These are phyloP conservation scores for Cyberlindnera meyerae DNA, from an alignment of 805 yeast species.

Conservation along the genomic window DNA sequence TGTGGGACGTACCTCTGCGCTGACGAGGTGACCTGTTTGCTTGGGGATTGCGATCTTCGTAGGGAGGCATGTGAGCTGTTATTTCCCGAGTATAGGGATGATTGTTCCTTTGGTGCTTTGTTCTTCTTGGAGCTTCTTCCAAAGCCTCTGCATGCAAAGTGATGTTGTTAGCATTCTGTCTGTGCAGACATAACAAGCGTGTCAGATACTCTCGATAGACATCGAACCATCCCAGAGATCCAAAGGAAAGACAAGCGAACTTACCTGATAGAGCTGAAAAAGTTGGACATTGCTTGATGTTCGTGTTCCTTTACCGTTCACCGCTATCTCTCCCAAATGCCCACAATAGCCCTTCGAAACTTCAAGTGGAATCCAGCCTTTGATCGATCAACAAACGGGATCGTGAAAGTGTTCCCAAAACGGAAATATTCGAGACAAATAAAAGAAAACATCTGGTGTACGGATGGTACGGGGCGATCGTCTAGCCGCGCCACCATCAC, in stretches of 20 bases:
- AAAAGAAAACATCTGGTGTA: too few relatives aligned
- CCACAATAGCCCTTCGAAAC: too few relatives aligned
- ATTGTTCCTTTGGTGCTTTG: conserved; percentile 30
- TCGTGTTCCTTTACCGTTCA: too few relatives aligned
- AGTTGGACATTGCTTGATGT: conserved; percentile 8
- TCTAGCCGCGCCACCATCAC: too few relatives aligned
- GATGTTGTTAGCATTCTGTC: not conserved
- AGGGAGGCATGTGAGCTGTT: conserved; percentile 45
- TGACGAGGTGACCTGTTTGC: conserved; percentile 20
- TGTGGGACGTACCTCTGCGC: conserved; percentile 25
- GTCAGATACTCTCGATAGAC: too few relatives aligned
- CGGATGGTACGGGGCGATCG: too few relatives aligned
- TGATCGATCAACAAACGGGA: not conserved
- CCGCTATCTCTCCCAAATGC: too few relatives aligned
- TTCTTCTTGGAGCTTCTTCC: conserved; percentile 52
- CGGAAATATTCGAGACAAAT: too few relatives aligned
- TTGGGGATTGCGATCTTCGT: conserved; percentile 42
- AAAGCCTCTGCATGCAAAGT: conserved; percentile 37
- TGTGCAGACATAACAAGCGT: too few relatives aligned
- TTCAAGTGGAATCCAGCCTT: not conserved
- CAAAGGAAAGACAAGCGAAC: not conserved
- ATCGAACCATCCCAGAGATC: not conserved
- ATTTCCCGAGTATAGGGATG: conserved; percentile 32
- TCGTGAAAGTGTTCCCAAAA: too few relatives aligned
- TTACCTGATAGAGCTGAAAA: conserved; percentile 16